Base-by-base conservation (phyloP, 352 stramenopile species). In the Phytophthora nicotianae region DNA sequence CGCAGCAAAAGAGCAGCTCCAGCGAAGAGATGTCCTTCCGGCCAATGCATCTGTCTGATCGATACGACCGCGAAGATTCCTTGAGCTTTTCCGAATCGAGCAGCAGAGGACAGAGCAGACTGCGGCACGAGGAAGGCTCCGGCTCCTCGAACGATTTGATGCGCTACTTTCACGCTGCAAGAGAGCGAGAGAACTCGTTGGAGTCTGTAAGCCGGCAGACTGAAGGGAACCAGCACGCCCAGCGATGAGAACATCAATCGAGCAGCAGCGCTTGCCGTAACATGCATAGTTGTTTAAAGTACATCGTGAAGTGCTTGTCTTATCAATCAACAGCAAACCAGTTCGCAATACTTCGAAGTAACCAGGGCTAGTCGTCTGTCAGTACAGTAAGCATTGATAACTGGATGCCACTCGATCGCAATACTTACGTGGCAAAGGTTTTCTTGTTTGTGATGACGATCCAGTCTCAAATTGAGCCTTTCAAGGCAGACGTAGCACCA, bases 51-150 rank as follows among this genome's bases (percentile, higher is more conserved):
- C 13, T 71, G 42, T 67, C 63, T 8, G 58, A 59, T 32, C 35
- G 63, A 35, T 58, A 62, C 52, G 63, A 67, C 32, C 58, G 43
- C 2, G 63, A 71, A 8, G 58, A 63, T 50, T 71, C 63, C 17
- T 52, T 71, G 45, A 67, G 57, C 20, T 63, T 71, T 47, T 63
- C 58, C n/a, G 62, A 52, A 9, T 71, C 62, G 37, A 63, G 63
- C 51, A 55, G 57, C 47, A 65, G 48, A 56, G 54, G 54, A 26
- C 49, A 5, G 11, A 62, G 58, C 58, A 67, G 50, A 47, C 51
- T 65, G 7, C 26, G 49, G 19, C 46, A 47, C 5, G 61, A 65
- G 13, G 54, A 59, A 27, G 43, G 58, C 29, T 43, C 50, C 11
- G 50, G 50, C 43, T 68, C 50, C 11, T 57, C 52, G 26, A 48